A percentile compares a stretch with the other conserved stretches of the same genome.
These are phyloP conservation scores for Cladobotryum protrusum DNA, from an alignment of 2,329 filamentous ascomycete genomes.

Conservation along the genomic window DNA sequence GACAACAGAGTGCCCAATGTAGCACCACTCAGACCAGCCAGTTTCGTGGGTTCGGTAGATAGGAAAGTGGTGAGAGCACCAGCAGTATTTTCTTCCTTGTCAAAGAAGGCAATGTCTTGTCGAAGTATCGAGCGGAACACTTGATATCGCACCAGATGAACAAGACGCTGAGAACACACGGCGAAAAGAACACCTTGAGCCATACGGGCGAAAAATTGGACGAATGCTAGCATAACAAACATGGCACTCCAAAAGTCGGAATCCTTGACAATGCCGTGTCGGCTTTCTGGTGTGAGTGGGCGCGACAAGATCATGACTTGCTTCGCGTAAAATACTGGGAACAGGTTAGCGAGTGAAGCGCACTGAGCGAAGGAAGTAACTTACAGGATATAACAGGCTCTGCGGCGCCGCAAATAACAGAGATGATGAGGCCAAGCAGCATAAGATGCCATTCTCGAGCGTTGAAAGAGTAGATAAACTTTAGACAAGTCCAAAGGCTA, in stretches of 20 bases:
- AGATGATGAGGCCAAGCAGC: conserved; percentile 65
- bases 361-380: conserved; percentile 60
- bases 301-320: conserved; percentile 65
- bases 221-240: conserved; percentile 77
- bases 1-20: conserved; percentile 83
- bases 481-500: conserved; percentile 68
- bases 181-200: conserved; percentile 71
- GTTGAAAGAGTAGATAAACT: conserved; percentile 76
- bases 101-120: conserved; percentile 90
- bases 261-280: conserved; percentile 56
- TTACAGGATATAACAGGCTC: too few species aligned
- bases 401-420: conserved; percentile 62
- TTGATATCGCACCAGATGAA: conserved; percentile 73
- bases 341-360: conserved; percentile 35
- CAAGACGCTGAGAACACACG: conserved; percentile 75
- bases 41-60: conserved; percentile 80
- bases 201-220: conserved; percentile 63
- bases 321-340: conserved; percentile 67
- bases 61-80: conserved; percentile 84
- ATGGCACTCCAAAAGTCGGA: conserved; percentile 82
- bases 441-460: conserved; percentile 63
- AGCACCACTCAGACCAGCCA: conserved; percentile 85
- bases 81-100: conserved; percentile 79
- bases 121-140: conserved; percentile 84
- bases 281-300: conserved; percentile 42